Evolutionary conservation across 2,329 filamentous ascomycete species (phyloP).

Genomic region (Phaeosphaeria sp.): DNA sequence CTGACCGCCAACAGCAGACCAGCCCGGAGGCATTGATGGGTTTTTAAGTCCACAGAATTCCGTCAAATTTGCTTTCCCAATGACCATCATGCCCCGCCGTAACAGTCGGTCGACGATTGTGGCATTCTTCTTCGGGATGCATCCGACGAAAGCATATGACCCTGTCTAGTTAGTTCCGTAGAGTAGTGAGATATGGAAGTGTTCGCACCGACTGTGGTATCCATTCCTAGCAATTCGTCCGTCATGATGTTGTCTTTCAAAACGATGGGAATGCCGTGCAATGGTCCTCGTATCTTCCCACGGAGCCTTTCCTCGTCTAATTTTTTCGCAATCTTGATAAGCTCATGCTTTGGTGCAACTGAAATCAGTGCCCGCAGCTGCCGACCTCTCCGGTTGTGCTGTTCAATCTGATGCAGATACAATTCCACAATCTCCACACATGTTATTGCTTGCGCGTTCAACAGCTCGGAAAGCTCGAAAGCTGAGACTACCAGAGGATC

Average conservation of each 20-base stretch:
- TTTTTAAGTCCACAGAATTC: constrained; percentile 48
- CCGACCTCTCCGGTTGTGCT: constrained; percentile 44
- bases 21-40: constrained; percentile 47
- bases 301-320: constrained; percentile 50
- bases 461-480: constrained; percentile 40
- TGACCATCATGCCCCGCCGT: constrained; percentile 50
- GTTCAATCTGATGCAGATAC: constrained; percentile 44
- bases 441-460: constrained; percentile 37
- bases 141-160: constrained; percentile 48
- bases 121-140: constrained; percentile 46
- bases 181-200: not conserved
- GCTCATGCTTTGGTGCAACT: constrained; percentile 45
- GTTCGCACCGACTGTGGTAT: constrained; percentile 48
- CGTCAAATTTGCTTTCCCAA: constrained; percentile 53
- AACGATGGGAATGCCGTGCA: constrained; percentile 54
- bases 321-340: constrained; percentile 45
- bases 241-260: constrained; percentile 54
- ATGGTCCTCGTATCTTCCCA: constrained; percentile 44
- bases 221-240: constrained; percentile 46
- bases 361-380: constrained; percentile 48
- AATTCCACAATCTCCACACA: constrained; percentile 46
- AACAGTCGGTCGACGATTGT: constrained; percentile 48
- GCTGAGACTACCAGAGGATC: constrained; percentile 42
- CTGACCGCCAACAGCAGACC: constrained; percentile 50
- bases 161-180: constrained; percentile 20